These are phyloP conservation scores for Ceratobasidium papillatum DNA, from an alignment of 1,284 basidiomycete genomes.

Conservation along the genomic window DNA sequence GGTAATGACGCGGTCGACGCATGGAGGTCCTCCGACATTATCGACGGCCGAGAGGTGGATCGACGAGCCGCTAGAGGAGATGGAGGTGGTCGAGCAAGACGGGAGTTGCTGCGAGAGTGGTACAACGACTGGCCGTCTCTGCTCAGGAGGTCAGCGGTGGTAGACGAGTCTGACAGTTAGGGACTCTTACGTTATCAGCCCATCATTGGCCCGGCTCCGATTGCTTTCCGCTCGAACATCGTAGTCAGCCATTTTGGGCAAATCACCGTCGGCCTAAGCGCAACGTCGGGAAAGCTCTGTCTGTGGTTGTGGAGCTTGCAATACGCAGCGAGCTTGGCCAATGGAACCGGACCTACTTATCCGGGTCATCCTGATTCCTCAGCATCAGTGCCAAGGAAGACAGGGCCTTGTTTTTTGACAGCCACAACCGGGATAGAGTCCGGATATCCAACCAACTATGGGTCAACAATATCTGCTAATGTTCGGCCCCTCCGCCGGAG, in stretches of 20 bases:
- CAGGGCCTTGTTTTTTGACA: not conserved
- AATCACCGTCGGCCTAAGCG: not conserved
- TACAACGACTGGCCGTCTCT: not conserved
- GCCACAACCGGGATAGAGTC: not conserved
- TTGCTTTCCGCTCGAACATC: not conserved
- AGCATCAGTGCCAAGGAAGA: constrained; percentile 1
- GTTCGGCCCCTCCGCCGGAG: not conserved
- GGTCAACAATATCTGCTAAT: not conserved
- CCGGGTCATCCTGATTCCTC: not conserved
- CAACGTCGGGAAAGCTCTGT: not conserved
- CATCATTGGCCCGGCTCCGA: not conserved
- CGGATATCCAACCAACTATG: not conserved
- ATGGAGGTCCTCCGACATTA: constrained; percentile 30
- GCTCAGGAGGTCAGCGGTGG: not conserved
- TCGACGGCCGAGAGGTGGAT: not conserved
- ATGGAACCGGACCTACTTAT: not conserved
- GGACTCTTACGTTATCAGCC: not conserved
- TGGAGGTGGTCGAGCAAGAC: not conserved
- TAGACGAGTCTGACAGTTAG: not conserved
- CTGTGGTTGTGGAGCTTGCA: not conserved
- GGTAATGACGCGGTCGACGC: constrained; percentile 24
- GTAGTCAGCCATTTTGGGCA: not conserved
- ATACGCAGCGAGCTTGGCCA: not conserved
- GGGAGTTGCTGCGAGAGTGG: not conserved
- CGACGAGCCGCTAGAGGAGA: not conserved